Evolutionary conservation across 768 basidiomycete genomes (phyloP), one percentile per base, ranked within the genome.

Genomic region (Naganishia antarctica): DNA sequence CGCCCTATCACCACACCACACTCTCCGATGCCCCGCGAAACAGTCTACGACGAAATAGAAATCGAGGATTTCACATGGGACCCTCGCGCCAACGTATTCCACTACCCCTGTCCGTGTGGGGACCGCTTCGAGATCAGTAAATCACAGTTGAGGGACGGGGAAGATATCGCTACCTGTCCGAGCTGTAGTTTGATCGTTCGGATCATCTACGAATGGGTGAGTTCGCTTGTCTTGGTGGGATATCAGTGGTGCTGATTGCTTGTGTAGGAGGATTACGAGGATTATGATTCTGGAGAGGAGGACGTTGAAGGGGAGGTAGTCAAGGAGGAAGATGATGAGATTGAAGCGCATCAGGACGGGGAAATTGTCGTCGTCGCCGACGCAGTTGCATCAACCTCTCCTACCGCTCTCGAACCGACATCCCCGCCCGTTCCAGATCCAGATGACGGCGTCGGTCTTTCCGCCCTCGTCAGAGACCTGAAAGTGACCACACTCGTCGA

Each of bases 61-160:
- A 96, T 97, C 60, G 94, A 97, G 74, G 93, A 96, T 73, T 93
- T 96, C 87, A 83, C 80, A 16, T 96, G 90, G 90, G 91, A 94
- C 57, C 67, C 76, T 81, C 82, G 62, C 25, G 84, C 82, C 61
- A 89, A 87, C 73, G 88, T 97, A 4, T 97, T 86, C 73, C 93
- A 98, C 81, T 96, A 93, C 76, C 94, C 93, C 0, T 99, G 92
- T 74, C 93, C 94, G 0, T 98, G 94, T 73, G 94, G 94, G 9
- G 94, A 99, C 79, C 86, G 93, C 44, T 99, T 98, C 80, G 94
- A 98, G 78, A 97, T 98, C 69, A 85, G 88, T 31, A 84, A 87
- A 70, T 80, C 81, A 67, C 91, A 97, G 78, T 84, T 97, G 8
- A 83, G 85, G 47, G 81, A 91, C 69, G 96, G 85, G 61, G 96